A percentile compares a stretch with the other conserved stretches of the same genome.
Conservation (phyloP, 257 asterid species). For the Solanum lycopersicoides region DNA sequence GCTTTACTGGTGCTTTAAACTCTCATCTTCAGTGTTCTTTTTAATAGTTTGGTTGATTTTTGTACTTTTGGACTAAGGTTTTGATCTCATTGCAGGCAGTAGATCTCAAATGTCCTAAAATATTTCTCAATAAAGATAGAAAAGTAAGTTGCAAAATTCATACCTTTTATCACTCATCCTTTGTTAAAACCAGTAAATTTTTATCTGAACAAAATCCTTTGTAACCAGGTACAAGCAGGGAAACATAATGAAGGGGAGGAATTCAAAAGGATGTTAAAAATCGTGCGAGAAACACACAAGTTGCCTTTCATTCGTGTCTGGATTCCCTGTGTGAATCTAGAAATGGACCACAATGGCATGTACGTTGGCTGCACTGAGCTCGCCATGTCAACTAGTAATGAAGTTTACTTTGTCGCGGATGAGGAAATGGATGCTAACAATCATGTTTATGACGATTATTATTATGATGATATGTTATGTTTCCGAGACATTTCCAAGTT, state of each 20-base stretch:
- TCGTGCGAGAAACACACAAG: constrained; percentile 71
- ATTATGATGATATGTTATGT: constrained; percentile 49
- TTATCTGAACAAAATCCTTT: constrained; percentile 41
- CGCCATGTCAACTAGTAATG: constrained; percentile 70
- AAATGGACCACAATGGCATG: constrained; percentile 79
- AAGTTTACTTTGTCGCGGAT: constrained; percentile 69
- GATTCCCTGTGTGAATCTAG: constrained; percentile 80
- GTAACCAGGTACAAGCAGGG: constrained; percentile 26
- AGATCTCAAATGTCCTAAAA: constrained; percentile 77
- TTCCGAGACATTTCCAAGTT: constrained; percentile 80
- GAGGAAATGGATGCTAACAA: constrained; percentile 16
- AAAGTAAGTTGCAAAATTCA: constrained; percentile 31
- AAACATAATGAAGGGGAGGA: constrained; percentile 72
- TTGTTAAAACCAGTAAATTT: background rate
- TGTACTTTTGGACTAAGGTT: background rate
- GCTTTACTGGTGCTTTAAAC: background rate
- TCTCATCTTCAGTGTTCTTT: background rate
- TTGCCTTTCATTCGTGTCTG: constrained; percentile 89
- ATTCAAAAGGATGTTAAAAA: constrained; percentile 63
- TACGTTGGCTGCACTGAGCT: constrained; percentile 85
- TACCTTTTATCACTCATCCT: background rate
- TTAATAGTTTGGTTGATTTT: background rate
- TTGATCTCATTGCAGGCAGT: constrained; percentile 66
- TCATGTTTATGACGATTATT: background rate
- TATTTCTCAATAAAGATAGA: constrained; percentile 56